Percentiles rank a stretch among this genome's conserved stretches.
Conservation (phyloP, 441 rosid species). For the Gossypium schwendimanii region DNA sequence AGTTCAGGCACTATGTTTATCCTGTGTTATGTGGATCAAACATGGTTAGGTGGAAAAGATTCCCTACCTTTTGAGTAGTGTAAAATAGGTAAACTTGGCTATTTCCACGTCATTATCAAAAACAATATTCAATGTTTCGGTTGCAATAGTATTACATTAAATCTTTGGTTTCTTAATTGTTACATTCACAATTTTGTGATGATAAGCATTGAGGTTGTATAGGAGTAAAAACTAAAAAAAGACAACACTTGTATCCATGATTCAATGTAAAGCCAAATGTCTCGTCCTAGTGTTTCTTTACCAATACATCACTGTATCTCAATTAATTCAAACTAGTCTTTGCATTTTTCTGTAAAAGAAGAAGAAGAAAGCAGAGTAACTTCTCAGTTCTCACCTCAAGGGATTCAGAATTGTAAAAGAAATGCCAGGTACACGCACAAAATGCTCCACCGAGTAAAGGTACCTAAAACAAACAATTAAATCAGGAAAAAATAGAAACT, state of each 20-base stretch:
- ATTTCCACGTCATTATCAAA: background rate
- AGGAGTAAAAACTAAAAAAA: background rate
- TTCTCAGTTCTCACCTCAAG: constrained; percentile 74
- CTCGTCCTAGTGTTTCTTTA: background rate
- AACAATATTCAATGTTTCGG: background rate
- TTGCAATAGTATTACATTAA: background rate
- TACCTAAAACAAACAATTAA: constrained; percentile 41
- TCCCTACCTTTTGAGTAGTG: background rate
- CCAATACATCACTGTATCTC: background rate
- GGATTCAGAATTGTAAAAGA: constrained; percentile 83
- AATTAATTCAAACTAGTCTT: background rate
- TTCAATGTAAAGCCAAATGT: background rate
- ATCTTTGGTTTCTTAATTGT: background rate
- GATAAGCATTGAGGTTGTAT: background rate
- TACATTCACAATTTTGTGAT: background rate
- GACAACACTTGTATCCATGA: background rate
- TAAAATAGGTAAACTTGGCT: background rate
- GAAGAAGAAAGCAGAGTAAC: background rate
- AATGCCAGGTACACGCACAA: constrained; percentile 96
- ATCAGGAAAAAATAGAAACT: background rate
- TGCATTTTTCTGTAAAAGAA: background rate
- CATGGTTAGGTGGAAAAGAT: background rate
- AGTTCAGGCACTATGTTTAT: background rate
- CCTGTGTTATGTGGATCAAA: background rate
- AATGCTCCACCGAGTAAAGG: constrained; percentile 92